Evolutionary conservation across 352 stramenopile species (phyloP), one percentile per base, ranked within the genome.

Genomic region (Phytophthora agathidicida): DNA sequence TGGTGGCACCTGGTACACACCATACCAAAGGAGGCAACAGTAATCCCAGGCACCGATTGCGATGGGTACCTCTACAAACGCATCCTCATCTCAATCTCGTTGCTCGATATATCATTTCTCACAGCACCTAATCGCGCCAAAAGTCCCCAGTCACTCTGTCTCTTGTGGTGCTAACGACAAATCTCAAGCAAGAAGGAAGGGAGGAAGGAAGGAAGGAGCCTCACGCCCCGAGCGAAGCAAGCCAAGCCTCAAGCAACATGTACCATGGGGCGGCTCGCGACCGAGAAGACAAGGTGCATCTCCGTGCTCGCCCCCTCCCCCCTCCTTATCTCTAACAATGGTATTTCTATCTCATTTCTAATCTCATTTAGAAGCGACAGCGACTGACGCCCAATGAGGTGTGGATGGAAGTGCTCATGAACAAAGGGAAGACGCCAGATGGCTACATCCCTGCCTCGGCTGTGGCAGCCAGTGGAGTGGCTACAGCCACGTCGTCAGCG

Each of bases 351-450:
- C 13, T 51, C 22, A 38, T 22, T 54, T 17, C 50, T 4, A 53
- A 39, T 11, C 17, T 11, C 27, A 28, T 19, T 13, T 24, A 56
- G 53, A 64, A 75, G 50, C 66, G 61, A 13, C 66, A 72, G 55
- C 66, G 61, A 2, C 56, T 72, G 9, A 62, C 61, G 35, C 68
- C 79, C 5, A 90, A 88, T 46, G 73, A 86, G 45, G 72, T 76
- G 49, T 90, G 82, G 82, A 71, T 92, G 38, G 68, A 86, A 63
- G 82, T 80, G 9, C 89, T 92, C 33, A 83, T 89, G 69, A 92
- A 63, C 73, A 86, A 86, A 55, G 63, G 71, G 16, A 75, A 77
- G 17, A 52, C 66, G 3, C 59, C 26, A 73, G 63, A 64, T 60
- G 61, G 42, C 17, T 70, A 52, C 28, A 56, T 45, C 20, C 44